Evolutionary conservation across 805 yeast genomes (phyloP), one percentile per base, ranked within the genome.

Genomic region (Pichia sporocuriosa): DNA sequence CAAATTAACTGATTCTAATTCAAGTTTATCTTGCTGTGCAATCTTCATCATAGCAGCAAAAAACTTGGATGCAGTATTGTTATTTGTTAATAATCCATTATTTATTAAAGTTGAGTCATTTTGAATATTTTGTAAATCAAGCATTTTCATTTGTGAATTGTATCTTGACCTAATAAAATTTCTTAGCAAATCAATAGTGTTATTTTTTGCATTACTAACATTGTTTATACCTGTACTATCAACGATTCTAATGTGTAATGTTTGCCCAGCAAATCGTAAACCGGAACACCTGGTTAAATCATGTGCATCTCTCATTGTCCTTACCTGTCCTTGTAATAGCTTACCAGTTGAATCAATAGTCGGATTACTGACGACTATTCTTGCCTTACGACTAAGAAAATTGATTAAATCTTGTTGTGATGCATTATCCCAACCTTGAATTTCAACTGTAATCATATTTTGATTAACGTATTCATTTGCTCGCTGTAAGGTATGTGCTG

Each of bases 21-120:
- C 77, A n/a, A 58, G 26, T 4, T 52, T 51, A 25, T 62, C 62
- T 40, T 75, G 75, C 4, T 67, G 63, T 1, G 95, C 95, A 8
- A 90, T 62, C 57, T 82, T 84, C 83, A 90, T 77, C 49, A 93
- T 64, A 1, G 97, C 97, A 10, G 87, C 83, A 59, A 90, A 87
- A 73, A 88, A 81, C 61, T 90, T 93, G 12, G 89, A 72, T 4
- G 79, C 65, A 13, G 75, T 72, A 12, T 44, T 46, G 2, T 57
- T 37, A 20, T 50, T 51, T 3, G 60, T 42, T 47, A 88, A 79
- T 39, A 86, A 67, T 0, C 95, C 95, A 46, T 71, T 72, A 16
- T 70, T 63, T 11, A 61, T 64, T 31, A 90, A 66, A 10, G 63
- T 67, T 24, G 73, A 81, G 57, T 80, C 97, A 30, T 70, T 70